Evolutionary conservation across 352 stramenopile species (phyloP).

Genomic region (Globisporangium perplexum): DNA sequence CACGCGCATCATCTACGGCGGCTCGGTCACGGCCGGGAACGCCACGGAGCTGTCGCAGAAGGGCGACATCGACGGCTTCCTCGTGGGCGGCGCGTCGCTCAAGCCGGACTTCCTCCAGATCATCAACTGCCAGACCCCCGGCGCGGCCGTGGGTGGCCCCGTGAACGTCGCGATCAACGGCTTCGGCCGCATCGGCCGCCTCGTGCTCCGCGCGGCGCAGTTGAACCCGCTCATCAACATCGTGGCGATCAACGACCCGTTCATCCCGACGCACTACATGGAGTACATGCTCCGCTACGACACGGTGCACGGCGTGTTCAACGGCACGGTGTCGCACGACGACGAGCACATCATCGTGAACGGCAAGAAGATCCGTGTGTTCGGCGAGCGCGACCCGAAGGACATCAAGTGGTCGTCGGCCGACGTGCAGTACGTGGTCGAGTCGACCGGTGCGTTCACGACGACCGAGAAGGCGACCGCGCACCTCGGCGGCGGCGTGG

Average conservation of each 20-base stretch:
- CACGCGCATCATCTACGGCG: slow-evolving; percentile 97
- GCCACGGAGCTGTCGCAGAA: slow-evolving; percentile 92
- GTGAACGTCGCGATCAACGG: slow-evolving; percentile 98
- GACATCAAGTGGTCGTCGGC: slow-evolving; percentile 92
- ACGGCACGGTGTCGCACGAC: slow-evolving; percentile 81
- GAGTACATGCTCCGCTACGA: slow-evolving; percentile 93
- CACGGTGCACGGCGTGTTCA: slow-evolving; percentile 91
- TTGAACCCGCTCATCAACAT: slow-evolving; percentile 86
- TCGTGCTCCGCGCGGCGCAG: slow-evolving; percentile 93
- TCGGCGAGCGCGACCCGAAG: slow-evolving; percentile 91
- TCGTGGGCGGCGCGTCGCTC: slow-evolving; percentile 97
- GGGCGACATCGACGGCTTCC: slow-evolving; percentile 97
- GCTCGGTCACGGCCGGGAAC: slow-evolving; percentile 92
- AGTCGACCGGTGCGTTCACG: slow-evolving; percentile 79
- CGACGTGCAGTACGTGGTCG: slow-evolving; percentile 94
- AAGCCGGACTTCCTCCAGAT: slow-evolving; percentile 97
- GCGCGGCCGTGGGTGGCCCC: slow-evolving; percentile 37
- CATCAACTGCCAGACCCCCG: slow-evolving; percentile 89
- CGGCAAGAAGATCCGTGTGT: slow-evolving; percentile 92
- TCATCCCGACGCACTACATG: slow-evolving; percentile 97
- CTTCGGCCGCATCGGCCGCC: slow-evolving; percentile 97
- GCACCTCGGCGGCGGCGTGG: slow-evolving; percentile 92
- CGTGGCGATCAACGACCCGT: slow-evolving; percentile 94
- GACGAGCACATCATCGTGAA: slow-evolving; percentile 89
- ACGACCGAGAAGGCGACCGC: slow-evolving; percentile 89